phyloP scores from a whole-genome alignment of 805 yeast genomes.

The Ogataea pini region DNA sequence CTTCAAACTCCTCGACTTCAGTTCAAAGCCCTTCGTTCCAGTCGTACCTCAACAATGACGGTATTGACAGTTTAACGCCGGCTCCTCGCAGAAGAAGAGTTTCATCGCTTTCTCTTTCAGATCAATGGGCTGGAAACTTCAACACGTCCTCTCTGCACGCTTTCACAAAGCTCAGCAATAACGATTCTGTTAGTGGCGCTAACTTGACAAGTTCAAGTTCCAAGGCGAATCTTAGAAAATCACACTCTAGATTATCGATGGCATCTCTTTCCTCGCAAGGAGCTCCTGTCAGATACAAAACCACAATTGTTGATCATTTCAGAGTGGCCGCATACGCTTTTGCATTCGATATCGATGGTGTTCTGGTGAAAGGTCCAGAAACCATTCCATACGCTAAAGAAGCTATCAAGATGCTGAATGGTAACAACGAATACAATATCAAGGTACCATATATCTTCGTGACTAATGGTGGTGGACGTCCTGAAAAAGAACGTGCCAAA shows the following conservation, averaged over 20 bases:
- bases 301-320: constrained; percentile 60
- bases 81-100: constrained; percentile 61
- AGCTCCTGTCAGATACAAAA: constrained; percentile 43
- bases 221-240: constrained; percentile 21
- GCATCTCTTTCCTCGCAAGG: constrained; percentile 33
- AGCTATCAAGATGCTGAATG: constrained; percentile 72
- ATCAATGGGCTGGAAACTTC: constrained; percentile 58
- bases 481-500: constrained; percentile 70
- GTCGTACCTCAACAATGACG: constrained; percentile 71
- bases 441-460: constrained; percentile 82
- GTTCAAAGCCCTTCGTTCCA: constrained; percentile 23
- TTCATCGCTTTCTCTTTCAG: constrained; percentile 66
- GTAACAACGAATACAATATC: constrained; percentile 74
- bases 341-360: constrained; percentile 94
- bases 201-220: constrained; percentile 22
- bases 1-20: constrained; percentile 5
- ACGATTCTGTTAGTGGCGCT: constrained; percentile 22
- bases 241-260: constrained; percentile 31
- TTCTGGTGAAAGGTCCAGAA: constrained; percentile 79
- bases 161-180: constrained; percentile 24
- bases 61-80: constrained; percentile 68
- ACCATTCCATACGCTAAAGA: constrained; percentile 78
- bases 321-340: constrained; percentile 83
- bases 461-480: constrained; percentile 91
- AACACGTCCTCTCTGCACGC: constrained; percentile 27